Conservation (phyloP, 2,329 filamentous ascomycete genomes). For the Coleophoma cylindrospora region DNA sequence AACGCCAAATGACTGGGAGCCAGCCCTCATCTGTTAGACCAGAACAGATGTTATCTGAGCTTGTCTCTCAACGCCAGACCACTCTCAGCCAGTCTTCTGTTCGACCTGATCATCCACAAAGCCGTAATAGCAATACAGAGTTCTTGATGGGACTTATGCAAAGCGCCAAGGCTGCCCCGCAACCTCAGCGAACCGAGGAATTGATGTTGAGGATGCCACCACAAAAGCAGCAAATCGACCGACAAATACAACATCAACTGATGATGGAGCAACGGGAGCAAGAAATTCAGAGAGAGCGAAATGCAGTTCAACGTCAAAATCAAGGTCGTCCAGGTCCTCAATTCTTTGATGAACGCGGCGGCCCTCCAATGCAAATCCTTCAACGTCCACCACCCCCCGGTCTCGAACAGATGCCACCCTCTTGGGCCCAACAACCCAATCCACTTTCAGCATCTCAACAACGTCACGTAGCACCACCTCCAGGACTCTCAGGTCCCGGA, state of each 20-base stretch:
- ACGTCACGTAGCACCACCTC: constrained; percentile 56
- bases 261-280: constrained; percentile 32
- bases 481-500: constrained; percentile 41
- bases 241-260: constrained; percentile 42
- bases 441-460: constrained; percentile 29
- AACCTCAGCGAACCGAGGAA: constrained; percentile 47
- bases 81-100: constrained; percentile 44
- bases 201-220: constrained; percentile 40
- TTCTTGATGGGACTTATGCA: constrained; percentile 85
- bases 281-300: constrained; percentile 23
- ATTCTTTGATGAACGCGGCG: constrained; percentile 25
- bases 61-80: constrained; percentile 54
- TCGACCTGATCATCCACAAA: constrained; percentile 41
- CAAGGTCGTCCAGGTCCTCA: constrained; percentile 22
- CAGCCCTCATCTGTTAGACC: constrained; percentile 38
- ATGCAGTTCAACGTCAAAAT: constrained; percentile 33
- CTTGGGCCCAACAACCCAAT: constrained; percentile 37
- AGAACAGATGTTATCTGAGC: constrained; percentile 56
- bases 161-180: constrained; percentile 39
- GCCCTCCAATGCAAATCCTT: constrained; percentile 49
- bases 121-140: constrained; percentile 58
- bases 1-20: constrained; percentile 31
- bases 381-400: constrained; percentile 59
- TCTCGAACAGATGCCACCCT: constrained; percentile 52
- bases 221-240: constrained; percentile 13